Percentiles rank a stretch among this genome's conserved stretches.
Conservation (phyloP, 352 stramenopile species). For the Globisporangium uncinulatum region DNA sequence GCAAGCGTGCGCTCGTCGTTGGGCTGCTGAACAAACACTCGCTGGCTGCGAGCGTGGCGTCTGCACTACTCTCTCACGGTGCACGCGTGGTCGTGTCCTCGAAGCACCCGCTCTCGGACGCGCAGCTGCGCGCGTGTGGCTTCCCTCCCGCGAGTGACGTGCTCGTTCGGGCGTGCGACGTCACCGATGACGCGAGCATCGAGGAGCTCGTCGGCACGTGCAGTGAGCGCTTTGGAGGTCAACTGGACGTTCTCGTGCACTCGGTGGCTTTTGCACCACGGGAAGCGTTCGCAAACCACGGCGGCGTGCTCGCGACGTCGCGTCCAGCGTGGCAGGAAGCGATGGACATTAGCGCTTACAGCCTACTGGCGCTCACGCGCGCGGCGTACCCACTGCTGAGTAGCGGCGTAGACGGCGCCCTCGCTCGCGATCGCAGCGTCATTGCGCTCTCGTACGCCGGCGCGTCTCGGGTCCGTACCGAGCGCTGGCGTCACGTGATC, state of each 20-base stretch:
- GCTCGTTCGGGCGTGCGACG: conserved; percentile 69
- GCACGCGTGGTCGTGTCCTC: conserved; percentile 79
- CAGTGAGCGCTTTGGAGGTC: conserved; percentile 33
- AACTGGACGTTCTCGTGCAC: conserved; percentile 86
- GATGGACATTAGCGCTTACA: conserved; percentile 87
- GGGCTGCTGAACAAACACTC: conserved; percentile 90
- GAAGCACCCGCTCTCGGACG: conserved; percentile 33
- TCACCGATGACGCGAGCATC: conserved; percentile 56
- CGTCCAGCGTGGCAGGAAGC: conserved; percentile 65
- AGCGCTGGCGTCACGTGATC: not conserved
- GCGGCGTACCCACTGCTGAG: conserved; percentile 54
- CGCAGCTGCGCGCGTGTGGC: conserved; percentile 41
- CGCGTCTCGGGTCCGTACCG: conserved; percentile 33
- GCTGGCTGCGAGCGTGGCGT: conserved; percentile 67
- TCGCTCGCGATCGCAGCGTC: conserved; percentile 51
- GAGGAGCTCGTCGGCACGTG: conserved; percentile 39
- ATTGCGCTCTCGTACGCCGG: conserved; percentile 87
- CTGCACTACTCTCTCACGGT: conserved; percentile 55
- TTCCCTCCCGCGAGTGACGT: conserved; percentile 27
- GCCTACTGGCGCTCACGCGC: conserved; percentile 78
- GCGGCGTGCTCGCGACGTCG: conserved; percentile 44
- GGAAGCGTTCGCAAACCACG: conserved; percentile 52
- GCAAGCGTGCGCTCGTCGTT: conserved; percentile 79
- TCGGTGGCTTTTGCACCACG: conserved; percentile 86
- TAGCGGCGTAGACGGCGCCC: conserved; percentile 3